Evolutionary conservation across 257 asterid genomes (phyloP).

Genomic region (Nicotiana tabacum): DNA sequence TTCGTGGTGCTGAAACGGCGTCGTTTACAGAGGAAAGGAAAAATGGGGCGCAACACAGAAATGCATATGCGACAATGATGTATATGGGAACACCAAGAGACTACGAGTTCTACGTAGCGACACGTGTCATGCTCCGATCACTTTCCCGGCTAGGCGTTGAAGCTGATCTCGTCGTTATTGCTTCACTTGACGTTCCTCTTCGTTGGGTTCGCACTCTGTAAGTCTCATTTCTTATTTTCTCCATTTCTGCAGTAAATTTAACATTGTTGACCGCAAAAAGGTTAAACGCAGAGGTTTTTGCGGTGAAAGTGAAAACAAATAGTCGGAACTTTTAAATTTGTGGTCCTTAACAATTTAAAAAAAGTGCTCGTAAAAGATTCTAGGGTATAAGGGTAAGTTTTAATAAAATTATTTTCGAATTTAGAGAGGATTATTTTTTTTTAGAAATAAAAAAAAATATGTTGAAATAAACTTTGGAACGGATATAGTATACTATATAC

Average conservation of each 20-base stretch:
- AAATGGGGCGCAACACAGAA: slow-evolving; percentile 19
- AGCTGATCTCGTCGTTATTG: slow-evolving; percentile 95
- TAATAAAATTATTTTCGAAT: too few species aligned
- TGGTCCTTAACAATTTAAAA: too few species aligned
- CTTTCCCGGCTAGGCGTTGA: slow-evolving; percentile 48
- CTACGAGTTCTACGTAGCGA: slow-evolving; percentile 86
- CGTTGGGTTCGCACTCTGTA: slow-evolving; percentile 81
- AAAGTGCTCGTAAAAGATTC: too few species aligned
- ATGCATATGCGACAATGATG: slow-evolving; percentile 97
- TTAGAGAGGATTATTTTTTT: too few species aligned
- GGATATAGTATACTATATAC: too few species aligned
- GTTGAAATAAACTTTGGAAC: too few species aligned
- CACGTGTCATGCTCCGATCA: slow-evolving; percentile 84
- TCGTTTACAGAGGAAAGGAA: neutral
- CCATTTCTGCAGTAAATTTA: too few species aligned
- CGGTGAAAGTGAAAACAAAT: neutral
- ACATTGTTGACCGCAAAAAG: too few species aligned
- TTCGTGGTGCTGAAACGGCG: neutral
- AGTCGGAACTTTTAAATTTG: too few species aligned
- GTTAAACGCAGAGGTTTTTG: too few species aligned
- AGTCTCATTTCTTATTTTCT: slow-evolving; percentile 11
- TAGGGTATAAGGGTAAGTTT: too few species aligned
- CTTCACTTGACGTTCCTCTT: slow-evolving; percentile 87
- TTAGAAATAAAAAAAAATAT: too few species aligned
- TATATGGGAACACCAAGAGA: slow-evolving; percentile 98